Percentiles rank a stretch among this genome's conserved stretches.
These are phyloP conservation scores for Vitis hybrid DNA, from an alignment of 177 flowering plant genomes.

Conservation along the genomic window DNA sequence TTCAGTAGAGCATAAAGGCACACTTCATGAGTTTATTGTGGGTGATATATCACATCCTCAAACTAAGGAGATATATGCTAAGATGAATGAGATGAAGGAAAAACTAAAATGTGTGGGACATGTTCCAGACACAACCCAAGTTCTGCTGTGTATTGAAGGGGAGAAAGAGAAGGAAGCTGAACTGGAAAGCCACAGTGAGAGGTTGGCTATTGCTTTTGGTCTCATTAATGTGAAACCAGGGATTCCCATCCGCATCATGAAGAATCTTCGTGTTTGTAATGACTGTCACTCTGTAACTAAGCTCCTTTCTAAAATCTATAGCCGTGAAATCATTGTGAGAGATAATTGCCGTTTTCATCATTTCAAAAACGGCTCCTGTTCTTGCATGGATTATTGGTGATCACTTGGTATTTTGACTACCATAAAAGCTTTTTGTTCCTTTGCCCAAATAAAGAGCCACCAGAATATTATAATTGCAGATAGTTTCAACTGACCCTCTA, in stretches of 20 bases:
- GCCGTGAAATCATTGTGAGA: slow-evolving; percentile 29
- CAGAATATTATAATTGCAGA: too few relatives aligned
- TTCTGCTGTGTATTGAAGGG: slow-evolving; percentile 21
- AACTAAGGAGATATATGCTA: slow-evolving; percentile 15
- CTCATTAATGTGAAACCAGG: slow-evolving; percentile 17
- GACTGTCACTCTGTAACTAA: slow-evolving; percentile 29
- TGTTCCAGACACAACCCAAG: slow-evolving; percentile 26
- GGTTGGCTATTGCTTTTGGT: slow-evolving; percentile 28
- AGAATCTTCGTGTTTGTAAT: slow-evolving; percentile 27
- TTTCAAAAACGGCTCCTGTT: slow-evolving; percentile 24
- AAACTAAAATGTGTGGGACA: slow-evolving; percentile 20
- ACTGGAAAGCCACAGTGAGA: slow-evolving; percentile 27
- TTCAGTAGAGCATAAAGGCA: slow-evolving; percentile 18
- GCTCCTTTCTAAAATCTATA: slow-evolving; percentile 20
- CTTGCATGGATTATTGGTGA: slow-evolving; percentile 34
- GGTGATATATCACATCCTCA: slow-evolving; percentile 25
- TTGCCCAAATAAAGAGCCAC: neutral
- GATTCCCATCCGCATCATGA: slow-evolving; percentile 22
- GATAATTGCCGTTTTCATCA: slow-evolving; percentile 29
- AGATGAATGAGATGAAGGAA: slow-evolving; percentile 23
- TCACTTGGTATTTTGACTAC: neutral
- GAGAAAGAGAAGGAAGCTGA: slow-evolving; percentile 27
- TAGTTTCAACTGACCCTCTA: too few relatives aligned
- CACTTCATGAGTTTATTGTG: slow-evolving; percentile 21
- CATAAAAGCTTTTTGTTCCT: neutral